Evolutionary conservation across 2,329 filamentous ascomycete genomes (phyloP).

Genomic region (Furcasterigmium sp.): DNA sequence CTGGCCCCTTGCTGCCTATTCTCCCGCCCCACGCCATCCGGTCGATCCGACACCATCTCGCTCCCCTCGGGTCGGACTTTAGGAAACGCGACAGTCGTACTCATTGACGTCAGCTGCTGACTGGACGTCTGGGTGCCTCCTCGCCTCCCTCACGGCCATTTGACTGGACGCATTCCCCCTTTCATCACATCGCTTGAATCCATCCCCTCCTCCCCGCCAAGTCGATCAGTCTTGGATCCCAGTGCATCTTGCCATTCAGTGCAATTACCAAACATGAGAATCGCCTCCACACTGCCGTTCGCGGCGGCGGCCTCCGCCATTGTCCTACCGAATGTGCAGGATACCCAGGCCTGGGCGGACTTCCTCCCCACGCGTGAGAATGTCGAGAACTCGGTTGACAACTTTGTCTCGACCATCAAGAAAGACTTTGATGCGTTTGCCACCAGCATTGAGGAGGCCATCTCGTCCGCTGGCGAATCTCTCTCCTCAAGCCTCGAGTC

Average conservation of each 20-base stretch:
- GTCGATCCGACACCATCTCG: not conserved
- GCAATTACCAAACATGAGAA: conserved; percentile 35
- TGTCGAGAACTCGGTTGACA: conserved; percentile 25
- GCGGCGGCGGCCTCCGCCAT: conserved; percentile 44
- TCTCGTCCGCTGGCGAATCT: not conserved
- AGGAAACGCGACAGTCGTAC: conserved; percentile 6
- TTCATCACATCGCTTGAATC: too few relatives aligned
- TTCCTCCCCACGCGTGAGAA: conserved; percentile 25
- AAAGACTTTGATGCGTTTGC: conserved; percentile 3
- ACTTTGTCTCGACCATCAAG: conserved; percentile 14
- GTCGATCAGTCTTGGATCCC: too few relatives aligned
- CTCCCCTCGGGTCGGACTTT: not conserved
- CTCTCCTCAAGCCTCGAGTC: conserved; percentile 15
- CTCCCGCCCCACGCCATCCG: not conserved
- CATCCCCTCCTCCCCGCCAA: too few relatives aligned
- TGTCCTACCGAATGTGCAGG: conserved; percentile 44
- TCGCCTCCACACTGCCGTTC: conserved; percentile 40
- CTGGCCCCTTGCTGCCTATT: not conserved
- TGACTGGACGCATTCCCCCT: too few relatives aligned
- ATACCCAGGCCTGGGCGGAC: conserved; percentile 31
- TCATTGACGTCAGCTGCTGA: conserved; percentile 13
- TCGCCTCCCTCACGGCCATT: too few relatives aligned
- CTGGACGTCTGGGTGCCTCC: conserved; percentile 2
- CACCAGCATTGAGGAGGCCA: not conserved
- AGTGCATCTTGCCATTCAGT: too few relatives aligned